A percentile compares a stretch with the other conserved stretches of the same genome.
Conservation (phyloP, 228 moss, liverwort and hornwort genomes). For the Sphagnum magellanicum region DNA sequence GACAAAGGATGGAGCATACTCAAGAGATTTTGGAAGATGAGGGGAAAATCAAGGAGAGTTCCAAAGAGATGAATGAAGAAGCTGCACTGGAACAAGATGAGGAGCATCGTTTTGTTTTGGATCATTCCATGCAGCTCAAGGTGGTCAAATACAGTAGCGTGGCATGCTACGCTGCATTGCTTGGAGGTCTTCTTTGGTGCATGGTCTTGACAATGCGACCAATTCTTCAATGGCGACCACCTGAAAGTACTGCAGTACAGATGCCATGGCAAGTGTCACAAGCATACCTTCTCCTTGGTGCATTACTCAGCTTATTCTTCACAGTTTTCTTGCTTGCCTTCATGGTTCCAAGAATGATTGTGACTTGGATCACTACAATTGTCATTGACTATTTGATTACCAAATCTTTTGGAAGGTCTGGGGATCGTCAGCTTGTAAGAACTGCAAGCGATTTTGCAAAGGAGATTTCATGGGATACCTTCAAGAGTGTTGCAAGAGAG, state of each 20-base stretch:
- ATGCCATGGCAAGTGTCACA: slow-evolving; percentile 33
- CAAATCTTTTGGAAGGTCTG: slow-evolving; percentile 38
- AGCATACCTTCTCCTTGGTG: slow-evolving; percentile 47
- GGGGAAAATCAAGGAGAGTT: too few species aligned
- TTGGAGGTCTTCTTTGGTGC: slow-evolving; percentile 38
- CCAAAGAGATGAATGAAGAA: too few species aligned
- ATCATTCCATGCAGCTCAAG: background rate
- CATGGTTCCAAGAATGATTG: slow-evolving; percentile 78
- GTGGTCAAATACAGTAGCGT: slow-evolving; percentile 36
- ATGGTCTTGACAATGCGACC: slow-evolving; percentile 24
- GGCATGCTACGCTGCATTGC: slow-evolving; percentile 13
- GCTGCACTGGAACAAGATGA: too few species aligned
- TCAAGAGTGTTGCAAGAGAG: slow-evolving; percentile 57
- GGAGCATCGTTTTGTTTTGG: too few species aligned
- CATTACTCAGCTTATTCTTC: slow-evolving; percentile 53
- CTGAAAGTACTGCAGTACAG: slow-evolving; percentile 14
- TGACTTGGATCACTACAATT: slow-evolving; percentile 80
- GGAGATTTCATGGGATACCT: slow-evolving; percentile 74
- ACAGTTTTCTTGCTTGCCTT: slow-evolving; percentile 60
- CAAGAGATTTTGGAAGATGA: too few species aligned
- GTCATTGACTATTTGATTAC: slow-evolving; percentile 72
- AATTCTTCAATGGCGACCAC: slow-evolving; percentile 42
- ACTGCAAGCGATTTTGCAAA: slow-evolving; percentile 55
- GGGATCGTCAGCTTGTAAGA: slow-evolving; percentile 31
- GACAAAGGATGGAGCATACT: too few species aligned